phyloP scores from a whole-genome alignment of 176 grass and related monocot species.

The Musa itinerans region DNA sequence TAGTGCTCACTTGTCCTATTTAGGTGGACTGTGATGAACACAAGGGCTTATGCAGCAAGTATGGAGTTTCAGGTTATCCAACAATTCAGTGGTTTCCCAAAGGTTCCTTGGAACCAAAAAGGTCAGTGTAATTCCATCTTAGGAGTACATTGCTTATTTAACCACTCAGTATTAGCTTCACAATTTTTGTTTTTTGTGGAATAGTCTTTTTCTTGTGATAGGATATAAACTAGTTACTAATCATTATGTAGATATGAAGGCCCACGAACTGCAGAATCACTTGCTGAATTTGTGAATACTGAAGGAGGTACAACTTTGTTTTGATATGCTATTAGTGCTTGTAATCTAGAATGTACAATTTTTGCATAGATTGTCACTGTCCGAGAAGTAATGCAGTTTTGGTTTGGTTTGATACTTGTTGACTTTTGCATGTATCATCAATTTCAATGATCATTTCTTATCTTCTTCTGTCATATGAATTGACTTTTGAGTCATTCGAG shows the following conservation, averaged over 20 bases:
- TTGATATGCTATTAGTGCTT: background rate
- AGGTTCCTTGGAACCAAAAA: constrained; percentile 91
- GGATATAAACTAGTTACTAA: background rate
- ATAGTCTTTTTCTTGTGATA: background rate
- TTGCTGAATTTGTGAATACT: constrained; percentile 79
- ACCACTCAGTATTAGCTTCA: background rate
- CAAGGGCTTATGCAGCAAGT: constrained; percentile 91
- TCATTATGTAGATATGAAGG: constrained; percentile 69
- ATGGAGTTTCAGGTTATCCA: constrained; percentile 90
- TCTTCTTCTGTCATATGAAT: constrained; percentile 7
- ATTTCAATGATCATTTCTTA: background rate
- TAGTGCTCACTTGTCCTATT: constrained; percentile 11
- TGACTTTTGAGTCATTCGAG: constrained; percentile 2
- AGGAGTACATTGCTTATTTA: constrained; percentile 10
- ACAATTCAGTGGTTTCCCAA: constrained; percentile 97
- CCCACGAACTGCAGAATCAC: constrained; percentile 55
- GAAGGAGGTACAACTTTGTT: constrained; percentile 62
- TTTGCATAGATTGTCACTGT: background rate
- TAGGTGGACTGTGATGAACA: constrained; percentile 97
- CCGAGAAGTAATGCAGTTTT: background rate
- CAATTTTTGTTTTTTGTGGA: constrained; percentile 1
- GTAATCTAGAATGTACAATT: background rate
- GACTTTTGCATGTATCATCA: background rate
- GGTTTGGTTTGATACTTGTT: background rate
- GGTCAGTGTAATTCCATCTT: constrained; percentile 34